Evolutionary conservation across 2,329 filamentous ascomycete genomes (phyloP), one percentile per base, ranked within the genome.

Genomic region (Hymenotorrendiella dingleyae): DNA sequence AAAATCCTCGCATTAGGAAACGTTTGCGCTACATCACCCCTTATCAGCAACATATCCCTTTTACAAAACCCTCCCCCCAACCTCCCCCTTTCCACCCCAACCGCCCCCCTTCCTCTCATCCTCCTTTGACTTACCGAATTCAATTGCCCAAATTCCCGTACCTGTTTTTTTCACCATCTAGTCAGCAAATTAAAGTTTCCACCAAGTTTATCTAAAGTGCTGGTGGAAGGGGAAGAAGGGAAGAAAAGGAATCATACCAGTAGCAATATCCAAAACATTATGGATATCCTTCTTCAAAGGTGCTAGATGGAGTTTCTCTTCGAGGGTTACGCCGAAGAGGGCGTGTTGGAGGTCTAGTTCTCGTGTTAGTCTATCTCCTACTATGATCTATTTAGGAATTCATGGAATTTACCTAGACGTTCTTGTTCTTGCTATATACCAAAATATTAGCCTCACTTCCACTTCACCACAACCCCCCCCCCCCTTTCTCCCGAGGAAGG

Each of bases 141-240:
- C 46, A 19, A 46, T 46, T 16, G 46, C 47, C 47, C 47, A 49
- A 2, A 49, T 47, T 1, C 66, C 66, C 1, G 62, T 65, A 3
- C 34, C 36, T 29, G 11, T n/a, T 14, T 10, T 11, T 8, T 20
- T 34, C 9, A n/a, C n/a, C n/a, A n/a, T n/a, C n/a, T n/a, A n/a
- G n/a, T n/a, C n/a, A n/a, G n/a, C n/a, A n/a, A n/a, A n/a, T n/a
- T n/a, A n/a, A n/a, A n/a, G n/a, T n/a, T n/a, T n/a, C n/a, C n/a
- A n/a, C n/a, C n/a, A n/a, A n/a, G n/a, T n/a, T n/a, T n/a, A n/a
- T n/a, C n/a, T n/a, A n/a, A n/a, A n/a, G n/a, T n/a, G n/a, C n/a
- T n/a, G n/a, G n/a, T n/a, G 6, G 8, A 12, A 6, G 3, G 9
- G n/a, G 4, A 12, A 8, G 4, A 12, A 12, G 10, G 16, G 11